phyloP scores from a whole-genome alignment of 768 basidiomycete genomes.

The Daedalea quercina region DNA sequence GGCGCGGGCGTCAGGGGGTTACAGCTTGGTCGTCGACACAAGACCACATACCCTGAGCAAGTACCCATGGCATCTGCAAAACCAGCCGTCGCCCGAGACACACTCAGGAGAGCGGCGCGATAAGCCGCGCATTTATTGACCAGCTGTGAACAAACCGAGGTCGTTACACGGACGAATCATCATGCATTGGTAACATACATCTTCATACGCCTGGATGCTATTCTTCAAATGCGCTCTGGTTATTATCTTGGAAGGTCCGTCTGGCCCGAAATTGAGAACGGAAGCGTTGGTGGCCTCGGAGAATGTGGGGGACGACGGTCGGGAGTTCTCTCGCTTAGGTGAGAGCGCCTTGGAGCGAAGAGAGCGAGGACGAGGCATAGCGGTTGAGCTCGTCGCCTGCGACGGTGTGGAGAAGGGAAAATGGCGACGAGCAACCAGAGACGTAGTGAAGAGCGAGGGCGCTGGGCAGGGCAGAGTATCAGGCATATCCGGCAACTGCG shows the following conservation, averaged over 20 bases:
- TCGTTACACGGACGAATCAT: not conserved
- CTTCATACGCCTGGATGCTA: slow-evolving; percentile 75
- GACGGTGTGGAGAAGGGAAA: not conserved
- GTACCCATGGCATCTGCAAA: slow-evolving; percentile 85
- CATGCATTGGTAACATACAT: slow-evolving; percentile 35
- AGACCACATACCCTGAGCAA: slow-evolving; percentile 57
- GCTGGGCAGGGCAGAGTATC: not conserved
- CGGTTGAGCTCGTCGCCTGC: slow-evolving; percentile 1
- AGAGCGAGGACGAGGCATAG: slow-evolving; percentile 51
- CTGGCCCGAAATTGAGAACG: slow-evolving; percentile 65
- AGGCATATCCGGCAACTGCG: no score
- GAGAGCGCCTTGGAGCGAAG: slow-evolving; percentile 48
- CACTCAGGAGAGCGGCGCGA: slow-evolving; percentile 69
- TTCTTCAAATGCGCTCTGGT: slow-evolving; percentile 72
- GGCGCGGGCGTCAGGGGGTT: not conserved
- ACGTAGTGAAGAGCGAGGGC: slow-evolving; percentile 2
- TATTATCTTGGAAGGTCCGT: slow-evolving; percentile 77
- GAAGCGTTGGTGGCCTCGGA: slow-evolving; percentile 77
- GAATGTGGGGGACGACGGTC: slow-evolving; percentile 79
- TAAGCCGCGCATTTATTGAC: slow-evolving; percentile 73
- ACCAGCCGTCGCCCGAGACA: slow-evolving; percentile 77
- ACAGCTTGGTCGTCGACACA: not conserved
- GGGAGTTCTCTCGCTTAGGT: slow-evolving; percentile 38
- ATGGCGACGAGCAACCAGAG: not conserved
- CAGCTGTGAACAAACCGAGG: slow-evolving; percentile 40